Evolutionary conservation across 768 basidiomycete species (phyloP), one percentile per base, ranked within the genome.

Genomic region (Rhodosporidiobolus odoratus): DNA sequence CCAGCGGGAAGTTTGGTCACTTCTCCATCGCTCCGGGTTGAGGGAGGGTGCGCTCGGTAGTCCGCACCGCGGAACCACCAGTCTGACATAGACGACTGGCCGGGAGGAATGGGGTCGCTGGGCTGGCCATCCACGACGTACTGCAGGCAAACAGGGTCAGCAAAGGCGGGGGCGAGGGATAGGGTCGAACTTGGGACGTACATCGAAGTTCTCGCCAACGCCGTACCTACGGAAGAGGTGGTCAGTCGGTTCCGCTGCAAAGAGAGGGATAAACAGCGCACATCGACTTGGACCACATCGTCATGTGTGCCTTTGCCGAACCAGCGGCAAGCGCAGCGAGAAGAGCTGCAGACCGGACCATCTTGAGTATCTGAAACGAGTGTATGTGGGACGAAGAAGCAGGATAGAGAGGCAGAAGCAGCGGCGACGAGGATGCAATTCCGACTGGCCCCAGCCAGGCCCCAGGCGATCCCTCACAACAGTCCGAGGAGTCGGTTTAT

Each of bases 51-150:
- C 0, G 35, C 30, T 1, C 72, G 54, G 41, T 34, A 62, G 8
- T 32, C 58, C 3, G 72, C 68, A 17, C 72, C 72, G 13, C 73
- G 37, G 57, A 40, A 38, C 37, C 37, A 66, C 69, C 69, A 70
- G 34, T 65, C 50, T 23, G 43, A 45, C 13, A 45, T n/a, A n/a
- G 21, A 17, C n/a, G 48, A 15, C 7, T 12, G 48, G 48, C n/a
- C 48, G 23, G 48, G 48, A 23, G 12, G 7, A n/a, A 50, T 50
- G 21, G 48, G 48, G 48, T 50, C 48, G 9, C 21, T 23, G 8
- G 48, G 48, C 21, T 50, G 48, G 23, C 48, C 48, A n/a, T 43
- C 13, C 43, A 43, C 43, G 21, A 43, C 13, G 21, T 12, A 43
- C 13, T 12, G 21, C 12, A 21, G 43, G 21, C 13, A 43, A 43